These are phyloP conservation scores for Amylocarpus encephaloides DNA, from an alignment of 2,329 filamentous ascomycete species.

Conservation along the genomic window DNA sequence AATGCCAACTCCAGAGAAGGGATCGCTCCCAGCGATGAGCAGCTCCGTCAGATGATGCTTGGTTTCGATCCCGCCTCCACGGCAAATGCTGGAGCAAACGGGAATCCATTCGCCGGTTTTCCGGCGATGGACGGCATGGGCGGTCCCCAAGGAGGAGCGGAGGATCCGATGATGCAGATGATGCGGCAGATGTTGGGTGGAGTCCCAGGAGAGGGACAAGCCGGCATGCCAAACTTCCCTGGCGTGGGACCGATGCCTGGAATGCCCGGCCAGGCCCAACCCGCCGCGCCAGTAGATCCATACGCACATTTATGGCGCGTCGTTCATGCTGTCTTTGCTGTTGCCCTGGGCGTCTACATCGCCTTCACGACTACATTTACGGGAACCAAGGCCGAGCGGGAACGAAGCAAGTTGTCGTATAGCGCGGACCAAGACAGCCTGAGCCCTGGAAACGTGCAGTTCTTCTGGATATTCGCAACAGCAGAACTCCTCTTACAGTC, in stretches of 20 bases:
- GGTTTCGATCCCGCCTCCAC: conserved; percentile 41
- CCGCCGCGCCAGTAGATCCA: conserved; percentile 34
- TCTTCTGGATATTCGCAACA: conserved; percentile 78
- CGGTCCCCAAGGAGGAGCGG: conserved; percentile 10
- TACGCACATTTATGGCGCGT: conserved; percentile 60
- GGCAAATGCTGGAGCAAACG: conserved; percentile 24
- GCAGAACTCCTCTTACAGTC: conserved; percentile 68
- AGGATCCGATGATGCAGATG: conserved; percentile 64
- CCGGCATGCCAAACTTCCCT: conserved; percentile 31
- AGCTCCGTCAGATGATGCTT: conserved; percentile 59
- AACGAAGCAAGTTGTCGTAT: conserved; percentile 30
- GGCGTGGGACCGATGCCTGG: conserved; percentile 35
- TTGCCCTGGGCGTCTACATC: conserved; percentile 65
- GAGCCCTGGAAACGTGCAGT: conserved; percentile 40
- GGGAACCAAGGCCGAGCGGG: conserved; percentile 57
- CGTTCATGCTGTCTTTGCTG: conserved; percentile 65
- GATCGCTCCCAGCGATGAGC: conserved; percentile 41
- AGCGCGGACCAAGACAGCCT: conserved; percentile 31
- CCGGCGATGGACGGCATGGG: conserved; percentile 27
- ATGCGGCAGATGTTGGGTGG: conserved; percentile 65
- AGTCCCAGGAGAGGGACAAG: conserved; percentile 29
- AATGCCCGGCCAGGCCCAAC: conserved; percentile 26
- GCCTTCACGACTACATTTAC: conserved; percentile 61
- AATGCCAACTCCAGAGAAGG: conserved; percentile 18
- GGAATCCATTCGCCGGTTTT: conserved; percentile 32